Percentiles rank a stretch among this genome's conserved stretches.
Conservation (phyloP, 805 yeast genomes). For the Saccharomycopsis babjevae region DNA sequence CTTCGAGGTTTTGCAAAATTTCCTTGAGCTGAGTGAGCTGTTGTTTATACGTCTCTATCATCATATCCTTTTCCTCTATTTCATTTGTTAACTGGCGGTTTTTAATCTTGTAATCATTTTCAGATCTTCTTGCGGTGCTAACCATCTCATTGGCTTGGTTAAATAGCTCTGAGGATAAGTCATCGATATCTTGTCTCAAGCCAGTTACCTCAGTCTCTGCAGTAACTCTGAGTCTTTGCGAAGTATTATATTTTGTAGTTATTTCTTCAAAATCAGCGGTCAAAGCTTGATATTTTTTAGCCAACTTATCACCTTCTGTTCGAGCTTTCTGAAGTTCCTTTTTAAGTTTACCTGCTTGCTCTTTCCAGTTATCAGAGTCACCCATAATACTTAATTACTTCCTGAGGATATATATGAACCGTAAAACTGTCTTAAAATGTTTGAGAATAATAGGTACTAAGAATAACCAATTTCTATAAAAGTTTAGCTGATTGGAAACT, state of each 20-base stretch:
- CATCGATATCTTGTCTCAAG: slow-evolving; percentile 68
- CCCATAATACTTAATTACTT: neutral
- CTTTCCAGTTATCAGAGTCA: slow-evolving; percentile 5
- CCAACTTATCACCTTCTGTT: slow-evolving; percentile 11
- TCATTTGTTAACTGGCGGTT: slow-evolving; percentile 43
- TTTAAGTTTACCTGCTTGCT: slow-evolving; percentile 7
- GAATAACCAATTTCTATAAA: too few relatives aligned
- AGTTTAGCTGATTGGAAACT: too few relatives aligned
- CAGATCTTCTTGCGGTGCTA: slow-evolving; percentile 61
- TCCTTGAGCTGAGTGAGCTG: slow-evolving; percentile 61
- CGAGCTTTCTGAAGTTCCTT: slow-evolving; percentile 15
- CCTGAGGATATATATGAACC: too few relatives aligned
- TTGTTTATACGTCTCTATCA: slow-evolving; percentile 52
- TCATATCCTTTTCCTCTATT: slow-evolving; percentile 58
- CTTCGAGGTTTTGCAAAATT: slow-evolving; percentile 35
- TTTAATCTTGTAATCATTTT: slow-evolving; percentile 47
- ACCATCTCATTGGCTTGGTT: slow-evolving; percentile 84
- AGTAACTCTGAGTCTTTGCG: slow-evolving; percentile 16
- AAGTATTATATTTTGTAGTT: slow-evolving; percentile 10
- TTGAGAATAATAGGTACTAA: too few relatives aligned
- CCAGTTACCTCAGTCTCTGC: slow-evolving; percentile 53
- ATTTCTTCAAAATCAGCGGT: slow-evolving; percentile 16
- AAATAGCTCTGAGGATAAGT: slow-evolving; percentile 63
- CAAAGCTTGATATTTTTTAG: slow-evolving; percentile 12
- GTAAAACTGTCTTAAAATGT: too few relatives aligned